phyloP scores from a whole-genome alignment of 768 basidiomycete species.

The Tricholoma sp. region DNA sequence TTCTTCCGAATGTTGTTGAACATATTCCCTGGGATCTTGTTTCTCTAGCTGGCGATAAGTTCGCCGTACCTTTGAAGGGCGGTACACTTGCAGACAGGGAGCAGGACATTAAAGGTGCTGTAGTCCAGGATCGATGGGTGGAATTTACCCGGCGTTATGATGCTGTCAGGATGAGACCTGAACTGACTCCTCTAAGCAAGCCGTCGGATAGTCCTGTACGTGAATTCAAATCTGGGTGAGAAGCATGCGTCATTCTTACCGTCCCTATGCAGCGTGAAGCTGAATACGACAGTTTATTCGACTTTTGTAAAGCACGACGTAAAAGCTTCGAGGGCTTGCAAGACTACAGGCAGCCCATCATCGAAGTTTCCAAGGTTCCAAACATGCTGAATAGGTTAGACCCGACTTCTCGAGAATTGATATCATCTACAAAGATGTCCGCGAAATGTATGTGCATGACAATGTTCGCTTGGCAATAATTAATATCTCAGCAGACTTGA shows the following conservation, averaged over 20 bases:
- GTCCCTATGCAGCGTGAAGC: slow-evolving; percentile 47
- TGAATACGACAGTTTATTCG: slow-evolving; percentile 54
- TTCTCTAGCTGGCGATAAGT: slow-evolving; percentile 43
- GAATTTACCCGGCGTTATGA: slow-evolving; percentile 73
- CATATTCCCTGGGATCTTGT: slow-evolving; percentile 64
- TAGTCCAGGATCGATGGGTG: slow-evolving; percentile 73
- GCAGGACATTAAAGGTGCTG: slow-evolving; percentile 50
- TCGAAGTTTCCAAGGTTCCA: slow-evolving; percentile 58
- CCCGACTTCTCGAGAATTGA: slow-evolving; percentile 40
- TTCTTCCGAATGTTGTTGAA: slow-evolving; percentile 33
- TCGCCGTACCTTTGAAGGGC: slow-evolving; percentile 43
- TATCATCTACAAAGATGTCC: slow-evolving; percentile 32
- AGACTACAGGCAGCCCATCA: slow-evolving; percentile 62
- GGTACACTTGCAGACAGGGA: slow-evolving; percentile 32
- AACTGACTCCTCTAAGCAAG: slow-evolving; percentile 70
- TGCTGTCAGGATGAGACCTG: slow-evolving; percentile 49
- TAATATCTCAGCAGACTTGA: slow-evolving; percentile 48
- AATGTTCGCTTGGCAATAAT: background rate
- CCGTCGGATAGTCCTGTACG: slow-evolving; percentile 60
- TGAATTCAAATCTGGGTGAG: slow-evolving; percentile 10
- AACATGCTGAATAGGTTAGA: slow-evolving; percentile 52
- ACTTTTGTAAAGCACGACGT: slow-evolving; percentile 58
- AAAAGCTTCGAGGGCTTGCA: slow-evolving; percentile 59
- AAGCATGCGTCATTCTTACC: background rate
- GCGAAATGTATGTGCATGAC: slow-evolving; percentile 48